These are phyloP conservation scores for Tympanopsis confertula DNA, from an alignment of 2,329 filamentous ascomycete genomes.

Conservation along the genomic window DNA sequence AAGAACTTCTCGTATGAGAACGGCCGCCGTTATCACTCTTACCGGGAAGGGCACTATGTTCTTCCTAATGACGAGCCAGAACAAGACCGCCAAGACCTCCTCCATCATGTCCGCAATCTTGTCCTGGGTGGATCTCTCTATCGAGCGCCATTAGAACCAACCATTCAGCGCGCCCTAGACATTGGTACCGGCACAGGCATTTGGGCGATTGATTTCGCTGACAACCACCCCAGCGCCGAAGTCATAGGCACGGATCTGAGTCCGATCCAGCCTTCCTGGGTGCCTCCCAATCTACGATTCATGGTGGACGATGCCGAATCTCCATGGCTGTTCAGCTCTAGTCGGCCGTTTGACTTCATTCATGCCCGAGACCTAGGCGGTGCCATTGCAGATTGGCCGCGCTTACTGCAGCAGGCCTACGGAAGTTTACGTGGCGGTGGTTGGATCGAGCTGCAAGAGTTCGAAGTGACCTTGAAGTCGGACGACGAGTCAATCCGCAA, in stretches of 20 bases:
- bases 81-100: constrained; percentile 9
- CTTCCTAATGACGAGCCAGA: constrained; percentile 9
- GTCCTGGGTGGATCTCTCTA: background rate
- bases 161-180: constrained; percentile 12
- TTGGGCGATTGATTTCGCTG: constrained; percentile 11
- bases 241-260: constrained; percentile 1
- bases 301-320: background rate
- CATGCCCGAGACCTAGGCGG: background rate
- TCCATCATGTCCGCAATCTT: constrained; percentile 5
- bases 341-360: background rate
- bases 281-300: background rate
- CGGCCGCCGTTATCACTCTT: constrained; percentile 32
- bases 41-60: constrained; percentile 2
- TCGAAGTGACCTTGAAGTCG: constrained; percentile 8
- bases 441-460: constrained; percentile 7
- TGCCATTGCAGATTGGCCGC: background rate
- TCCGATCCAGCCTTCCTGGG: background rate
- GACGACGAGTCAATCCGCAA: constrained; percentile 9
- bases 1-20: constrained; percentile 31
- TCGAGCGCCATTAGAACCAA: constrained; percentile 14
- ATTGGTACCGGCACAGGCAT: constrained; percentile 11
- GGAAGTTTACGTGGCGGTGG: constrained; percentile 5
- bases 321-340: background rate
- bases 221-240: constrained; percentile 2
- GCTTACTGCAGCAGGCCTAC: background rate